These are phyloP conservation scores for Thielaviopsis euricoi DNA, from an alignment of 2,329 filamentous ascomycete species.

Conservation along the genomic window DNA sequence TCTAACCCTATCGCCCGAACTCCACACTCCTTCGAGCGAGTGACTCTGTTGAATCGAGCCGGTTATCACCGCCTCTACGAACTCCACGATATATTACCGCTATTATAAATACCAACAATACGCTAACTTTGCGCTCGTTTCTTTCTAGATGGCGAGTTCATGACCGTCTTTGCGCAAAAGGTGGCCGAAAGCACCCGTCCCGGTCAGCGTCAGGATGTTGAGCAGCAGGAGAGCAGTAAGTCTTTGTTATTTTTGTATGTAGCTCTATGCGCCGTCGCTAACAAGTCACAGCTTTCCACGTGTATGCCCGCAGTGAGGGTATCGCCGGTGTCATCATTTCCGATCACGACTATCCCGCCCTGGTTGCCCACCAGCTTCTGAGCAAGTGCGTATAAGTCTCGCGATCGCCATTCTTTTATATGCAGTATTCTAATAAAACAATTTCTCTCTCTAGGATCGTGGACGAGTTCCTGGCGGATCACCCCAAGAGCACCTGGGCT, in stretches of 20 bases:
- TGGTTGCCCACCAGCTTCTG: constrained; percentile 75
- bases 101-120: background rate
- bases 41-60: background rate
- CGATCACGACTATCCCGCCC: constrained; percentile 56
- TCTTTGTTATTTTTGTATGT: background rate
- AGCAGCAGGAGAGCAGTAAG: constrained; percentile 49
- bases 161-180: constrained; percentile 73
- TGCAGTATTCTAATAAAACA: constrained; percentile 1
- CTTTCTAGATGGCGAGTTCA: constrained; percentile 39
- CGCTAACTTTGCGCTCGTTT: background rate
- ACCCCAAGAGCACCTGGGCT: constrained; percentile 54
- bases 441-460: constrained; percentile 30
- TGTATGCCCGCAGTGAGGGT: constrained; percentile 58
- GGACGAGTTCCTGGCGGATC: constrained; percentile 68
- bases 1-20: background rate
- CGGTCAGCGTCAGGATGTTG: constrained; percentile 72
- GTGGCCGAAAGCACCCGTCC: constrained; percentile 70
- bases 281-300: constrained; percentile 56
- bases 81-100: background rate
- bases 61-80: background rate
- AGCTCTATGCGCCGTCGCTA: background rate
- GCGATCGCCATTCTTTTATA: background rate
- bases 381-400: constrained; percentile 35
- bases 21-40: background rate
- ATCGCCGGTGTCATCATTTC: constrained; percentile 63